Evolutionary conservation across 208 protist species (phyloP).

Genomic region (Trypanosoma rangeli): DNA sequence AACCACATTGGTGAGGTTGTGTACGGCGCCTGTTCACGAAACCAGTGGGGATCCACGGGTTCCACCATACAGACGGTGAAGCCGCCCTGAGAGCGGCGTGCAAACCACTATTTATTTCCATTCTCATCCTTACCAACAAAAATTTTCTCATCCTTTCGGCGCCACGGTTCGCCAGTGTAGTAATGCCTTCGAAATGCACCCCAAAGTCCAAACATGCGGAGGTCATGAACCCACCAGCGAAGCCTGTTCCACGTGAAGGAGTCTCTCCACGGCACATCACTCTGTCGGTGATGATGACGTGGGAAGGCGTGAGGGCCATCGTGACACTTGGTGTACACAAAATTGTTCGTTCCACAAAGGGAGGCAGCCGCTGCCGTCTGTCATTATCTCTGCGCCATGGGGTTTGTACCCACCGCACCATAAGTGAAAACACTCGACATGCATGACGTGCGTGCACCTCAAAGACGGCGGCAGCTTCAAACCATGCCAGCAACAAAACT

Average conservation of each 20-base stretch:
- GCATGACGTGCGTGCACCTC: background rate
- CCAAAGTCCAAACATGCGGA: constrained; percentile 90
- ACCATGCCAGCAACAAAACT: too few relatives aligned
- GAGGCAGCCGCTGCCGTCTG: constrained; percentile 62
- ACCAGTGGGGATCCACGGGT: constrained; percentile 85
- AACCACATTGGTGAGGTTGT: constrained; percentile 69
- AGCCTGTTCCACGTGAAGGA: constrained; percentile 66
- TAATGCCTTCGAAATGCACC: constrained; percentile 71
- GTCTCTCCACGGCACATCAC: constrained; percentile 73
- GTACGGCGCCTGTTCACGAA: constrained; percentile 75
- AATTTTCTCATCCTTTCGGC: constrained; percentile 90
- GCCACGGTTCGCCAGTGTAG: constrained; percentile 88
- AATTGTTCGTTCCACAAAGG: constrained; percentile 83
- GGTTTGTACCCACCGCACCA: constrained; percentile 67
- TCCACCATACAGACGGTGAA: constrained; percentile 71
- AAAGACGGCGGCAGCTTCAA: background rate
- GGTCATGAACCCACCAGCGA: constrained; percentile 89
- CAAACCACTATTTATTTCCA: constrained; percentile 90
- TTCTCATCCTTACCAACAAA: constrained; percentile 92
- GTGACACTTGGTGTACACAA: constrained; percentile 76
- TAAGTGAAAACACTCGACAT: constrained; percentile 86
- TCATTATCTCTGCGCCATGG: constrained; percentile 66
- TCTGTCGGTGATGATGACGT: constrained; percentile 78
- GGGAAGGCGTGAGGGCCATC: constrained; percentile 72
- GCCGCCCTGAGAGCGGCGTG: constrained; percentile 51